Evolutionary conservation across 129 eudicot genomes (phyloP).

Genomic region (Dittrichia graveolens): DNA sequence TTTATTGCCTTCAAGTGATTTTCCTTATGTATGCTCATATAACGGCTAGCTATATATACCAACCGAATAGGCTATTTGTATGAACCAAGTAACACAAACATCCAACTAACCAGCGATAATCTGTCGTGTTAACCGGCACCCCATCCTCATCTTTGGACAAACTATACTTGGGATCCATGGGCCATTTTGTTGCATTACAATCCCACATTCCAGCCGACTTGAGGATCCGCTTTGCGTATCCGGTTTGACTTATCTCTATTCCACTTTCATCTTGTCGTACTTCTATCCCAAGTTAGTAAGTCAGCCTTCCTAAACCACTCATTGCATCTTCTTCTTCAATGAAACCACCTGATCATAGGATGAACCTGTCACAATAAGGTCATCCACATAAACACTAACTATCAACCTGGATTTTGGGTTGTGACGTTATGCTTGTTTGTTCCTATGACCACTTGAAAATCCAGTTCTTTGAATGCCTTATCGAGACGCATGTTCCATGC

Average conservation of each 20-base stretch:
- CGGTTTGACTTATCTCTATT: not conserved
- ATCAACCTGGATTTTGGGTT: too few relatives aligned
- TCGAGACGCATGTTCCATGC: too few relatives aligned
- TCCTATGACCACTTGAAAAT: too few relatives aligned
- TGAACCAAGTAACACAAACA: not conserved
- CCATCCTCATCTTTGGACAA: not conserved
- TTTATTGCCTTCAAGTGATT: not conserved
- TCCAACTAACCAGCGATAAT: not conserved
- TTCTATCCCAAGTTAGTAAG: not conserved
- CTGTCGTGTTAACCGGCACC: not conserved
- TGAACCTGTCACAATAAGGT: too few relatives aligned
- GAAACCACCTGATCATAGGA: too few relatives aligned
- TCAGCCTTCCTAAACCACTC: not conserved
- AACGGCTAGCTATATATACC: not conserved
- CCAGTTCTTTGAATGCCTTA: too few relatives aligned
- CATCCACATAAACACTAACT: too few relatives aligned
- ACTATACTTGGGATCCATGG: not conserved
- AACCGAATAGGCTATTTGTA: not conserved
- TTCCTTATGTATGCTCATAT: not conserved
- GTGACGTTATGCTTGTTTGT: too few relatives aligned
- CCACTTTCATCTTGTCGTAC: too few relatives aligned
- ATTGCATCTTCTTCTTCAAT: not conserved
- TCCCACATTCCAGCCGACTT: not conserved
- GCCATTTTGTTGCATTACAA: not conserved
- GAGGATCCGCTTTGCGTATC: too few relatives aligned